Conservation (phyloP, 305 asterid genomes). For the Andrographis paniculata region DNA sequence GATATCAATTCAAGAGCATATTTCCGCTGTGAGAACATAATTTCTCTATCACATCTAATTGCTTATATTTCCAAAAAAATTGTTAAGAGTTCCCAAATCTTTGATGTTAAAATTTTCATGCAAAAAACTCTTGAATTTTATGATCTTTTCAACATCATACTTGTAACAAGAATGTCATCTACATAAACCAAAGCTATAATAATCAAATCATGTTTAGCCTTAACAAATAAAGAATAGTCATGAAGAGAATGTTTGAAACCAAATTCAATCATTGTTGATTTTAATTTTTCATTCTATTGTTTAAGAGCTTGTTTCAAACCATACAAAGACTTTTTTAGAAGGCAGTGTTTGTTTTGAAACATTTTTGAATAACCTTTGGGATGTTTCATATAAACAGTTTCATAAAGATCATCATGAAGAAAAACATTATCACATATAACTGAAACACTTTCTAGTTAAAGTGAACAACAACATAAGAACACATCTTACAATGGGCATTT, state of each 20-base stretch:
- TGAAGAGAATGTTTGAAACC: neutral
- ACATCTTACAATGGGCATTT: neutral
- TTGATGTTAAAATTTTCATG: neutral
- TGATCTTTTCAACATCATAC: neutral
- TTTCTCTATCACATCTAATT: neutral
- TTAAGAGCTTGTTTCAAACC: neutral
- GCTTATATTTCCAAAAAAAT: neutral
- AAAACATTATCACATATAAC: neutral
- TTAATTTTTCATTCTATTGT: conserved; percentile 1
- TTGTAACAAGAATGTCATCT: neutral
- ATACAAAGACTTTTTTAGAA: neutral
- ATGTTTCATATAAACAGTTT: neutral
- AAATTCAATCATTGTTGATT: neutral
- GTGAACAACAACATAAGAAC: neutral
- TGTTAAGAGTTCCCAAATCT: neutral
- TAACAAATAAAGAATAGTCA: neutral
- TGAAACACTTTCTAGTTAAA: neutral
- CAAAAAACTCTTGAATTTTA: neutral
- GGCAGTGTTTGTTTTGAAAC: neutral
- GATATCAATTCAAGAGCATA: neutral
- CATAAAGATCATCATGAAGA: neutral
- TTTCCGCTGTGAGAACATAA: neutral
- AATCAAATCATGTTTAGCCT: neutral
- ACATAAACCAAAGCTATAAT: neutral
- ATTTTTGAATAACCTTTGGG: neutral